A percentile compares a stretch with the other conserved stretches of the same genome.
phyloP scores from a whole-genome alignment of 441 rosid species.

The Omphalea diandra region DNA sequence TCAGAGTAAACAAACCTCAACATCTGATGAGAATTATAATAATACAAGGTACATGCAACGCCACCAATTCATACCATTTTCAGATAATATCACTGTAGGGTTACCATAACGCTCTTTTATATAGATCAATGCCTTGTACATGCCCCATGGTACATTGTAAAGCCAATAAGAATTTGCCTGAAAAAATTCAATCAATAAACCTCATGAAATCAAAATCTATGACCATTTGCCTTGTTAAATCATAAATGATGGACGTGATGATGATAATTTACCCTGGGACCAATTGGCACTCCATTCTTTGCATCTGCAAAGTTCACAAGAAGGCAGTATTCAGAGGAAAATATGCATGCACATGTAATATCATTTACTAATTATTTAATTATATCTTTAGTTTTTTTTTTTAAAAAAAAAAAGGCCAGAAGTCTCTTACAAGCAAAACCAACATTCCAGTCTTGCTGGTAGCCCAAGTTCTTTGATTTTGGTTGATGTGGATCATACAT shows the following conservation, averaged over 20 bases:
- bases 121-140: slow-evolving; percentile 83
- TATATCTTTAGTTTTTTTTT: not conserved
- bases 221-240: not conserved
- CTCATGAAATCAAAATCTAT: not conserved
- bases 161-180: slow-evolving; percentile 93
- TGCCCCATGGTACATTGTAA: slow-evolving; percentile 90
- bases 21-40: not conserved
- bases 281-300: slow-evolving; percentile 68
- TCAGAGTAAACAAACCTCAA: not conserved
- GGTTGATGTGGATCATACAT: slow-evolving; percentile 51
- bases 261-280: slow-evolving; percentile 53
- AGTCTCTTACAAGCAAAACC: slow-evolving; percentile 68
- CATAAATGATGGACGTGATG: not conserved
- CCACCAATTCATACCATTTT: slow-evolving; percentile 56
- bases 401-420: not conserved
- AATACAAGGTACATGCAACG: not conserved
- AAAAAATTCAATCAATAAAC: not conserved
- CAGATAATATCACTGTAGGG: slow-evolving; percentile 74
- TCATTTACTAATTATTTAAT: not conserved
- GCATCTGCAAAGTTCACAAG: slow-evolving; percentile 41
- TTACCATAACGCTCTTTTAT: slow-evolving; percentile 83
- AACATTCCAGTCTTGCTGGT: slow-evolving; percentile 87
- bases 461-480: slow-evolving; percentile 48
- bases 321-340: slow-evolving; percentile 4
- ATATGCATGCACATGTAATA: not conserved